A percentile compares a stretch with the other conserved stretches of the same genome.
phyloP scores from a whole-genome alignment of 2,329 filamentous ascomycete species.

The Xylariaceae sp. region DNA sequence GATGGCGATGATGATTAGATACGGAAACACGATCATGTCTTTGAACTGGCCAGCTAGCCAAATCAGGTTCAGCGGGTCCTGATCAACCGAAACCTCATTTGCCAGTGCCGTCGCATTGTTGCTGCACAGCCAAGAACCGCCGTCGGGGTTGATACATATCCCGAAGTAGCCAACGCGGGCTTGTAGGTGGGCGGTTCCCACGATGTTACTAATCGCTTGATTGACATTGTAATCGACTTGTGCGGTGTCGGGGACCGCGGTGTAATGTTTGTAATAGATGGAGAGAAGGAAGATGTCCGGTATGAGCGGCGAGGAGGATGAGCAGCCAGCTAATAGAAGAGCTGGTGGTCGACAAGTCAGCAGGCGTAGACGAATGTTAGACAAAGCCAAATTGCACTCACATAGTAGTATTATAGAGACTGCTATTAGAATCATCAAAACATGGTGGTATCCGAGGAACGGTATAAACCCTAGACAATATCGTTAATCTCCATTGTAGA shows the following conservation, averaged over 20 bases:
- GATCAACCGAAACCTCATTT: conserved; percentile 84
- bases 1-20: conserved; percentile 95
- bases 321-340: conserved; percentile 91
- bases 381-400: conserved; percentile 56
- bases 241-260: conserved; percentile 78
- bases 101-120: conserved; percentile 96
- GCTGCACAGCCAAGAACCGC: conserved; percentile 90
- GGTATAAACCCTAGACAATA: conserved; percentile 63
- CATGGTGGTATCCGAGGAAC: conserved; percentile 78
- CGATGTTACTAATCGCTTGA: conserved; percentile 86
- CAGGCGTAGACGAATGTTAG: not conserved
- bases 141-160: conserved; percentile 92
- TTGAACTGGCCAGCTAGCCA: conserved; percentile 98
- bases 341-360: conserved; percentile 58
- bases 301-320: conserved; percentile 92
- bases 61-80: conserved; percentile 95
- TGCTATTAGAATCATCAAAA: conserved; percentile 96
- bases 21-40: conserved; percentile 97
- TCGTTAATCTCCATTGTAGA: not conserved
- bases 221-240: conserved; percentile 91
- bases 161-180: conserved; percentile 97
- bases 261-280: conserved; percentile 93
- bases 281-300: conserved; percentile 97
- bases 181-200: conserved; percentile 81
- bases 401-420: conserved; percentile 93